Percentiles rank a stretch among this genome's conserved stretches.
These are phyloP conservation scores for Penicillium bialowiezense DNA, from an alignment of 495 filamentous ascomycete species.

Conservation along the genomic window DNA sequence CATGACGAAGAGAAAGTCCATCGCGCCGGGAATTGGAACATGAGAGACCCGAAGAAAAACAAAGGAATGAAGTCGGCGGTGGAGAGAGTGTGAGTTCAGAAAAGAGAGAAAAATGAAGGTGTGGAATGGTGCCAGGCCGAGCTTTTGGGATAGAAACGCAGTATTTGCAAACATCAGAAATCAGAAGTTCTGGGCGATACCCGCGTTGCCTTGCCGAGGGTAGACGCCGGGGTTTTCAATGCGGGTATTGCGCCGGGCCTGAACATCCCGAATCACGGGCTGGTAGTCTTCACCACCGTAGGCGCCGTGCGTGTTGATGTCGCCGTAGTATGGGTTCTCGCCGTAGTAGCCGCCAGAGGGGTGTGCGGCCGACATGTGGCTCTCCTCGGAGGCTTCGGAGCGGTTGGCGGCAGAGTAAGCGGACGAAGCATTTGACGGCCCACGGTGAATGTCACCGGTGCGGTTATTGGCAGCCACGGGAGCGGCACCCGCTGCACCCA, in stretches of 20 bases:
- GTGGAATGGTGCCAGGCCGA: slow-evolving; percentile 6
- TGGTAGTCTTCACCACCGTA: slow-evolving; percentile 59
- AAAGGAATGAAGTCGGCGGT: slow-evolving; percentile 24
- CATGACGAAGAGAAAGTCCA: slow-evolving; percentile 27
- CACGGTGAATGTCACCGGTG: slow-evolving; percentile 70
- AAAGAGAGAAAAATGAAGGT: slow-evolving; percentile 1
- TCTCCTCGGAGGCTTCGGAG: slow-evolving; percentile 83
- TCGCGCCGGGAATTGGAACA: slow-evolving; percentile 24
- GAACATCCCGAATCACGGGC: slow-evolving; percentile 92
- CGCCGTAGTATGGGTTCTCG: slow-evolving; percentile 54
- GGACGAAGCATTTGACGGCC: slow-evolving; percentile 94
- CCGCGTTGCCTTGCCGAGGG: slow-evolving; percentile 84
- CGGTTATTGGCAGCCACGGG: slow-evolving; percentile 64
- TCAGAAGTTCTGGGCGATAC: slow-evolving; percentile 98
- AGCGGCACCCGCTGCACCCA: slow-evolving; percentile 67
- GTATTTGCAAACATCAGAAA: slow-evolving; percentile 1
- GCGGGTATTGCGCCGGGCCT: slow-evolving; percentile 84
- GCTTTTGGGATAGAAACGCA: slow-evolving; percentile 10
- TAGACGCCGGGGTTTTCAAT: slow-evolving; percentile 87
- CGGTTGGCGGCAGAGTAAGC: slow-evolving; percentile 81
- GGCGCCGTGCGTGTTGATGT: slow-evolving; percentile 52
- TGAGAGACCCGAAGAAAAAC: slow-evolving; percentile 12
- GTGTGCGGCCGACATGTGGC: slow-evolving; percentile 50
- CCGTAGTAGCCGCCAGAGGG: slow-evolving; percentile 49
- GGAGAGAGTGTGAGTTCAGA: slow-evolving; percentile 8